Percentiles rank a stretch among this genome's conserved stretches.
Conservation (phyloP, 1,284 basidiomycete species). For the Lentinus polychrous region DNA sequence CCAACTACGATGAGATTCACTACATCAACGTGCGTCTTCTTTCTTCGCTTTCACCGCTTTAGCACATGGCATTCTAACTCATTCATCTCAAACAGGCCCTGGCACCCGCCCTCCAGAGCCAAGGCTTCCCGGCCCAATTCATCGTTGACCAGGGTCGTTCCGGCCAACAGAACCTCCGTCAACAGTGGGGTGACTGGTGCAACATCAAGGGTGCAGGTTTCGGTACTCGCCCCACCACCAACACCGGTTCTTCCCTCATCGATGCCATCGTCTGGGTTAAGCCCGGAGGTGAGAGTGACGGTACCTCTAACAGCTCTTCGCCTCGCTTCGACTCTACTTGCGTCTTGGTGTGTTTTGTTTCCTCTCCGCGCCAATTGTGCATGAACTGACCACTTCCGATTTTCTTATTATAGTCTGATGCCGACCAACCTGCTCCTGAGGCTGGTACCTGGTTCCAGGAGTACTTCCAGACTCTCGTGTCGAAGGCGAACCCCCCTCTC, state of each 20-base stretch:
- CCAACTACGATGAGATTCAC: constrained; percentile 55
- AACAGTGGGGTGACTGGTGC: constrained; percentile 50
- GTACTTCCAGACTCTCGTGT: constrained; percentile 50
- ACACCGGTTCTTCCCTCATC: constrained; percentile 47
- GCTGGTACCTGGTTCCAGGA: constrained; percentile 61
- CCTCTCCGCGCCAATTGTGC: too few species aligned
- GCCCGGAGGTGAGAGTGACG: constrained; percentile 63
- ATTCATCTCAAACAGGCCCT: constrained; percentile 33
- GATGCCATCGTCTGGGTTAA: constrained; percentile 65
- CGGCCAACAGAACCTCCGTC: constrained; percentile 53
- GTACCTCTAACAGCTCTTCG: constrained; percentile 53
- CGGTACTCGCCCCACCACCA: constrained; percentile 50
- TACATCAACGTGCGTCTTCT: constrained; percentile 43
- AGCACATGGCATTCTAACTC: too few species aligned
- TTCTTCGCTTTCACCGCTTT: background rate
- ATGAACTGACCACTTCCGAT: background rate
- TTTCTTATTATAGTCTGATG: constrained; percentile 34
- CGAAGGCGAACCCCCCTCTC: constrained; percentile 46
- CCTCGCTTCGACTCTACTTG: constrained; percentile 53
- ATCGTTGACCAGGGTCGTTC: constrained; percentile 61
- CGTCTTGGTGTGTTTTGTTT: constrained; percentile 31
- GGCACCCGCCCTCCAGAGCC: constrained; percentile 35
- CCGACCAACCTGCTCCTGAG: constrained; percentile 49
- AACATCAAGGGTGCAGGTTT: constrained; percentile 60
- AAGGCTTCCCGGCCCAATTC: constrained; percentile 54